phyloP scores from a whole-genome alignment of 1,284 basidiomycete species.

The Trametes versicolor region DNA sequence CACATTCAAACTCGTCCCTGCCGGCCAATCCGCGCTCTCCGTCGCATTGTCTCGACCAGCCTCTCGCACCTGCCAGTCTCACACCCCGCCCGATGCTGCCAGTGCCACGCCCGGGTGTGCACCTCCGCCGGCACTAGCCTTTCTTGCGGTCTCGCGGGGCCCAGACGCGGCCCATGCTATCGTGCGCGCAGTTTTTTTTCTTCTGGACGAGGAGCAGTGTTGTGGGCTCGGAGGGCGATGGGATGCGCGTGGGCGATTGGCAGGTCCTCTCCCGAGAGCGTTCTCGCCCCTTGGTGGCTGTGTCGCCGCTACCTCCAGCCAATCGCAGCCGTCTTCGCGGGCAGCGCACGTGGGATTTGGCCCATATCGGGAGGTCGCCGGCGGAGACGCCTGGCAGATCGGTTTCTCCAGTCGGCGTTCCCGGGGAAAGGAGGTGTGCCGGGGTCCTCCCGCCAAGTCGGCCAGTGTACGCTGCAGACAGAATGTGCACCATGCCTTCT shows the following conservation, averaged over 20 bases:
- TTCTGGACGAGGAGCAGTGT: neutral
- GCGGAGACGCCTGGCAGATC: slow-evolving; percentile 5
- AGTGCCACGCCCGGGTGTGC: neutral
- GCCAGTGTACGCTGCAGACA: neutral
- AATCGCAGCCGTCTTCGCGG: slow-evolving; percentile 14
- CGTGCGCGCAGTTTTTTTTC: neutral
- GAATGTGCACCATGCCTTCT: neutral
- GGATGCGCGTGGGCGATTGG: slow-evolving; percentile 14
- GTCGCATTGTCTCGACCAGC: neutral
- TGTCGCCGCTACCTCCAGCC: slow-evolving; percentile 21
- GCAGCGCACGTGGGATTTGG: slow-evolving; percentile 7
- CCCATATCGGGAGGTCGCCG: slow-evolving; percentile 12
- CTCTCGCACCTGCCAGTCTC: neutral
- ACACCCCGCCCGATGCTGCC: slow-evolving; percentile 1
- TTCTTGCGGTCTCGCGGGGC: neutral
- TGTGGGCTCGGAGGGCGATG: neutral
- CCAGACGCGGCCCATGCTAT: neutral
- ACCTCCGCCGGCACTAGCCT: neutral
- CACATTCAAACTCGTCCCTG: slow-evolving; percentile 14
- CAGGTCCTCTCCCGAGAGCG: slow-evolving; percentile 19
- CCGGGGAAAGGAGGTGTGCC: slow-evolving; percentile 1
- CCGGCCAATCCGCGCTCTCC: slow-evolving; percentile 8
- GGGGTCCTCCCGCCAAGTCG: neutral
- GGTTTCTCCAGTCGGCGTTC: slow-evolving; percentile 3
- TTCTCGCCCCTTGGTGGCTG: slow-evolving; percentile 35